A percentile compares a stretch with the other conserved stretches of the same genome.
Evolutionary conservation across 2,329 filamentous ascomycete genomes (phyloP).

Genomic region (Phyllosticta ampelicida): DNA sequence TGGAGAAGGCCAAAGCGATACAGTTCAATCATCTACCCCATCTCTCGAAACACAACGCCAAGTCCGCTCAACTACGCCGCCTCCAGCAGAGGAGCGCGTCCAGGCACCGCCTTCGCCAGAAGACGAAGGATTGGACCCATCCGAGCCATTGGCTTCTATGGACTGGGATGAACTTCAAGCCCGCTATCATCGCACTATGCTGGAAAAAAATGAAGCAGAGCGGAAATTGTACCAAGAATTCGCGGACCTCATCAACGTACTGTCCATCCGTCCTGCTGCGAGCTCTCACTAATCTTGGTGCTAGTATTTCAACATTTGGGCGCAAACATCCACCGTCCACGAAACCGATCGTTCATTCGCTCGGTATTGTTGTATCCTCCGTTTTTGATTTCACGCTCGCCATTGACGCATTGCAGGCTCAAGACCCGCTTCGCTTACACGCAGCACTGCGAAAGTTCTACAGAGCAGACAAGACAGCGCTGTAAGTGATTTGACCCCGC

Average conservation of each 20-base stretch:
- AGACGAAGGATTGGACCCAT: constrained; percentile 3
- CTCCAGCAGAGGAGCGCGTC: no score
- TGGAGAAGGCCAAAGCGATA: no score
- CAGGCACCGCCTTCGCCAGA: constrained; percentile 9
- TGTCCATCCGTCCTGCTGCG: background rate
- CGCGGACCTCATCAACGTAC: constrained; percentile 35
- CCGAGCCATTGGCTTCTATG: constrained; percentile 40
- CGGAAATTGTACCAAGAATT: constrained; percentile 56
- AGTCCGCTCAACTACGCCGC: no score
- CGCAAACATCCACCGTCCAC: constrained; percentile 56
- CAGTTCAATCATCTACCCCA: no score
- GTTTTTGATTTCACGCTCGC: background rate
- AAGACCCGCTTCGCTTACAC: constrained; percentile 71
- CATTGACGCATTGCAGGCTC: constrained; percentile 40
- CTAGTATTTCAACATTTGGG: constrained; percentile 74
- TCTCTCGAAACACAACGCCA: no score
- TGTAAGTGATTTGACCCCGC: constrained; percentile 47
- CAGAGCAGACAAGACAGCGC: constrained; percentile 67
- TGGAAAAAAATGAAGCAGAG: constrained; percentile 53
- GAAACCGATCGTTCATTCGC: constrained; percentile 71
- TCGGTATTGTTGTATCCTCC: constrained; percentile 40
- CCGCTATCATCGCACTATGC: constrained; percentile 56
- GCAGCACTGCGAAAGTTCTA: constrained; percentile 57
- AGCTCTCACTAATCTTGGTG: constrained; percentile 37
- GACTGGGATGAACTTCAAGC: constrained; percentile 70